Evolutionary conservation across 2,329 filamentous ascomycete genomes (phyloP).

Genomic region (Penicillium sp.): DNA sequence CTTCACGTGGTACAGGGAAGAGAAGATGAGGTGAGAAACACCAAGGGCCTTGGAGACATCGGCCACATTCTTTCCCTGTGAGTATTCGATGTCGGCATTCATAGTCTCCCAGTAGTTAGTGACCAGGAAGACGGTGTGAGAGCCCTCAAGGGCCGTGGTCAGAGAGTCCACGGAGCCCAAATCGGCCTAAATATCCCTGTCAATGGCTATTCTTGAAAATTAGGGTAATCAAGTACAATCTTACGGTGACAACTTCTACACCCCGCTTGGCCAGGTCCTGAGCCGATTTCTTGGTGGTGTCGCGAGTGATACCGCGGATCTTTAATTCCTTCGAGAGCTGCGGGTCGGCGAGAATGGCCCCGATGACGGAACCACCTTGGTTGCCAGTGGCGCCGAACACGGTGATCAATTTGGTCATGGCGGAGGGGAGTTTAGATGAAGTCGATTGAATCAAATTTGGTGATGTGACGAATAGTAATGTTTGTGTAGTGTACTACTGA

Average conservation of each 20-base stretch:
- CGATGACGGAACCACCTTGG: slow-evolving; percentile 24
- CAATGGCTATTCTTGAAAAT: background rate
- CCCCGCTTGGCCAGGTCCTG: slow-evolving; percentile 29
- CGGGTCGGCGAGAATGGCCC: slow-evolving; percentile 44
- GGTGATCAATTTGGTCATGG: slow-evolving; percentile 27
- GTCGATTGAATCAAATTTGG: background rate
- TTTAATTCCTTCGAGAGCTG: slow-evolving; percentile 47
- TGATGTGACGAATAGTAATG: background rate
- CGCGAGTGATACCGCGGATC: slow-evolving; percentile 53
- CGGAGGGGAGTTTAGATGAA: background rate
- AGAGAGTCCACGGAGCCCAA: slow-evolving; percentile 5
- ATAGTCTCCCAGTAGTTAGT: slow-evolving; percentile 15
- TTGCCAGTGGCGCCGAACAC: slow-evolving; percentile 35
- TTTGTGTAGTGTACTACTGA: background rate
- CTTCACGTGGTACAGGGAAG: slow-evolving; percentile 5
- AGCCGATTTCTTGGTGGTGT: slow-evolving; percentile 34
- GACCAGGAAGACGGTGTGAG: slow-evolving; percentile 13
- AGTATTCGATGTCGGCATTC: slow-evolving; percentile 5
- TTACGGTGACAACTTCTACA: slow-evolving; percentile 37
- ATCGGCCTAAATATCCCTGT: background rate
- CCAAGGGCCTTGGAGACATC: slow-evolving; percentile 10
- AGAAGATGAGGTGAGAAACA: slow-evolving; percentile 12
- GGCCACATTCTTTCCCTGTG: slow-evolving; percentile 11
- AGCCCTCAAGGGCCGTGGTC: slow-evolving; percentile 5
- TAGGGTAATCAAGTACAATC: background rate